Conservation (phyloP, 495 filamentous ascomycete genomes). For the Penicillium simplicissimum region DNA sequence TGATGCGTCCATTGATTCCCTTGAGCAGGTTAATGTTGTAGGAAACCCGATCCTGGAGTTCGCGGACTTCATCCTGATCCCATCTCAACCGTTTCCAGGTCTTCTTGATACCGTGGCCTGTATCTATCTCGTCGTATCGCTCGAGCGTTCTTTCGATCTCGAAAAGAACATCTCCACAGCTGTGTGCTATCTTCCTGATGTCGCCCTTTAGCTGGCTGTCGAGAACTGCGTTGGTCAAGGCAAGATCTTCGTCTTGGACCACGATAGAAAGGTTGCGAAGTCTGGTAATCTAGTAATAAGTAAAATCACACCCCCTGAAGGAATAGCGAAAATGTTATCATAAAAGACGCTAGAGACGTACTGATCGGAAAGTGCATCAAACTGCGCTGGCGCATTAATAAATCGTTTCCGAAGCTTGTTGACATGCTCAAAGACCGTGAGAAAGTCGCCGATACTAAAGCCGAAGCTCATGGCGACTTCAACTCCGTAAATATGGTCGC, state of each 20-base stretch:
- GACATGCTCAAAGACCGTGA: neutral
- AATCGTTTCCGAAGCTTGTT: slow-evolving; percentile 1
- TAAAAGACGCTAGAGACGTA: neutral
- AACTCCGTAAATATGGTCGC: neutral
- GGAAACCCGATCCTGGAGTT: neutral
- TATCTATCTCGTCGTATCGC: neutral
- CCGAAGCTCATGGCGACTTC: neutral
- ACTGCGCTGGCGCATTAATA: neutral
- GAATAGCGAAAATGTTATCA: no score
- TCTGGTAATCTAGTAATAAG: neutral
- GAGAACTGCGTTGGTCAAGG: neutral
- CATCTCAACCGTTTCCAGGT: neutral
- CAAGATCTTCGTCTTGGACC: neutral
- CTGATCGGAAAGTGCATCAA: neutral
- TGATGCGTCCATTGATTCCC: neutral
- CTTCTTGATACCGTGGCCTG: neutral
- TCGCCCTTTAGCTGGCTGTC: neutral
- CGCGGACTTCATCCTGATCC: neutral
- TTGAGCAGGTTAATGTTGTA: neutral
- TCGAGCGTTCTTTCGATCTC: neutral
- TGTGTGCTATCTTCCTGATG: neutral
- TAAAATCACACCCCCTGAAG: neutral
- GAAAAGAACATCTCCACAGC: neutral
- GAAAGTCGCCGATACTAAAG: neutral
- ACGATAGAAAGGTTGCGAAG: neutral